Conservation (phyloP, 2,329 filamentous ascomycete genomes). For the Volutella citrinella region DNA sequence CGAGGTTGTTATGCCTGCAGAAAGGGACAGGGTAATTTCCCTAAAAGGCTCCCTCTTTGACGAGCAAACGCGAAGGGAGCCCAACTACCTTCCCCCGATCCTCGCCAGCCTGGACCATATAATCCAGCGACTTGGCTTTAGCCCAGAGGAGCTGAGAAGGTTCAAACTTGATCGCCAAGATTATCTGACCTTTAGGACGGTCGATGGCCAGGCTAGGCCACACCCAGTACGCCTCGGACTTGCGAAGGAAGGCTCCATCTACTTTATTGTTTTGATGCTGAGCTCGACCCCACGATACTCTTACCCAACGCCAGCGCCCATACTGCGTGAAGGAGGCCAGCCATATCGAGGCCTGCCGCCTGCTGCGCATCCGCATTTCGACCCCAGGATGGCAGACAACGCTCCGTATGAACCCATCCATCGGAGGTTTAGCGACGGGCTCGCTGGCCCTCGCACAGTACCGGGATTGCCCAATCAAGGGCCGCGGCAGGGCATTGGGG, state of each 20-base stretch:
- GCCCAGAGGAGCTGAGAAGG: slow-evolving; percentile 49
- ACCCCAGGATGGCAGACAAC: slow-evolving; percentile 45
- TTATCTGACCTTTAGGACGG: slow-evolving; percentile 50
- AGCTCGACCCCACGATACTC: slow-evolving; percentile 34
- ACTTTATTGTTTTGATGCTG: slow-evolving; percentile 56
- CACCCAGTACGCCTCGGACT: slow-evolving; percentile 53
- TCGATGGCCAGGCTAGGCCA: slow-evolving; percentile 49
- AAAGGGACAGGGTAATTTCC: slow-evolving; percentile 49
- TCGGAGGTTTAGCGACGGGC: slow-evolving; percentile 36
- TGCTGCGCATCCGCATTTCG: slow-evolving; percentile 31
- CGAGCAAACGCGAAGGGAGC: slow-evolving; percentile 56
- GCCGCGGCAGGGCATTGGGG: slow-evolving; percentile 6
- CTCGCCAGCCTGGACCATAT: slow-evolving; percentile 53
- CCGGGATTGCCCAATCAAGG: slow-evolving; percentile 29
- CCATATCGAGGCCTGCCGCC: slow-evolving; percentile 37
- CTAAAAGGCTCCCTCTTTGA: slow-evolving; percentile 53
- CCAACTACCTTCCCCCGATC: slow-evolving; percentile 64
- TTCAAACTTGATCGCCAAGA: slow-evolving; percentile 53
- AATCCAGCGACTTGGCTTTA: slow-evolving; percentile 54
- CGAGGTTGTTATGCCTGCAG: slow-evolving; percentile 50
- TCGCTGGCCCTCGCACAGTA: slow-evolving; percentile 25
- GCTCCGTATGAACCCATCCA: slow-evolving; percentile 46
- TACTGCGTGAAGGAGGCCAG: slow-evolving; percentile 41
- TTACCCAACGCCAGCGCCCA: slow-evolving; percentile 45
- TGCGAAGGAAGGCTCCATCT: slow-evolving; percentile 59